These are phyloP conservation scores for Keithomyces neogunnii DNA, from an alignment of 2,329 filamentous ascomycete species.

Conservation along the genomic window DNA sequence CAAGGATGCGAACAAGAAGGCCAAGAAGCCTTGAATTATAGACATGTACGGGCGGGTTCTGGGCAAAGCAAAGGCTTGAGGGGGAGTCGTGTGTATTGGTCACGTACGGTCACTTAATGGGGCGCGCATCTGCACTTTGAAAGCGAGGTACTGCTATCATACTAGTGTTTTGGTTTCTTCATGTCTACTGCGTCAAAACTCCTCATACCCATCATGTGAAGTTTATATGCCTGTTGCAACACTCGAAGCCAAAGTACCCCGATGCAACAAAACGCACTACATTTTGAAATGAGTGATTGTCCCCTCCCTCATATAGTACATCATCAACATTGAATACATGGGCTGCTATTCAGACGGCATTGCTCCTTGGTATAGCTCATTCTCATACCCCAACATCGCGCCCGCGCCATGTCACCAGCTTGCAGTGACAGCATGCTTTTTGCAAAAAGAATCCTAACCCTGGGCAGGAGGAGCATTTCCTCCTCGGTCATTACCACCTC, in stretches of 20 bases:
- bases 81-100: neutral
- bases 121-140: neutral
- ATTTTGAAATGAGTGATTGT: neutral
- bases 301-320: neutral
- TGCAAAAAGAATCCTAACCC: slow-evolving; percentile 7
- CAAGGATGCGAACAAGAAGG: slow-evolving; percentile 28
- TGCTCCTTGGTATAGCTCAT: neutral
- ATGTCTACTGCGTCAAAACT: neutral
- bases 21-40: neutral
- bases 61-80: neutral
- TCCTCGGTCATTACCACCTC: slow-evolving; percentile 19
- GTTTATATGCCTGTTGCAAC: neutral
- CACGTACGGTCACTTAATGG: neutral
- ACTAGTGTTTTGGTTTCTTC: neutral
- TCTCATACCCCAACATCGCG: neutral
- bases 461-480: slow-evolving; percentile 6
- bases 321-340: neutral
- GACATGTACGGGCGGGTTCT: too few species aligned
- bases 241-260: neutral
- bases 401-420: neutral
- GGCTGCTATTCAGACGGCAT: neutral
- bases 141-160: neutral
- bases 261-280: neutral
- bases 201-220: too few species aligned
- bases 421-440: neutral